These are phyloP conservation scores for Citrus australasica DNA, from an alignment of 345 rosid genomes.

Conservation along the genomic window DNA sequence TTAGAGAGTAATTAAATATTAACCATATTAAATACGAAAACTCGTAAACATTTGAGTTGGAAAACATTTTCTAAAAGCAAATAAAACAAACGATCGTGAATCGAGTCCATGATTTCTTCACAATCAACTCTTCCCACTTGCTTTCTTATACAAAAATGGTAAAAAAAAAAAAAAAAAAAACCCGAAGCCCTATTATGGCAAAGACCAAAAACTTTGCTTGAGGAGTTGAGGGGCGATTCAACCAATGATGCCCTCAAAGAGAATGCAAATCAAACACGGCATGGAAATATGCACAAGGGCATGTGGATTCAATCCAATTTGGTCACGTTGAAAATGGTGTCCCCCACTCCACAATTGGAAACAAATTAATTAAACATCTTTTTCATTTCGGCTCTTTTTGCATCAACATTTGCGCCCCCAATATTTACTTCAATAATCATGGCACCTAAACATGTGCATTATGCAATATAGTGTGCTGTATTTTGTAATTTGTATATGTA, in stretches of 20 bases:
- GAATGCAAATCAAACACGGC: background rate
- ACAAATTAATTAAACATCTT: no score
- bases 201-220: background rate
- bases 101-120: background rate
- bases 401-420: background rate
- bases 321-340: no score
- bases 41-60: background rate
- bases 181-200: background rate
- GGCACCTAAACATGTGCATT: background rate
- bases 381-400: no score
- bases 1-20: no score
- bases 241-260: background rate
- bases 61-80: no score
- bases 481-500: no score
- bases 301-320: background rate
- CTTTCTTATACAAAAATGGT: background rate
- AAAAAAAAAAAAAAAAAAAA: no score
- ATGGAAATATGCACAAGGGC: background rate
- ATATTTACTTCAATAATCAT: background rate
- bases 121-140: background rate
- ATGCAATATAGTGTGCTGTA: background rate
- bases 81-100: no score
- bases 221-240: background rate
- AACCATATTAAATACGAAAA: background rate
- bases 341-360: no score